Percentiles rank a stretch among this genome's conserved stretches.
Evolutionary conservation across 2,329 filamentous ascomycete species (phyloP).

Genomic region (Scytalidium sp.): DNA sequence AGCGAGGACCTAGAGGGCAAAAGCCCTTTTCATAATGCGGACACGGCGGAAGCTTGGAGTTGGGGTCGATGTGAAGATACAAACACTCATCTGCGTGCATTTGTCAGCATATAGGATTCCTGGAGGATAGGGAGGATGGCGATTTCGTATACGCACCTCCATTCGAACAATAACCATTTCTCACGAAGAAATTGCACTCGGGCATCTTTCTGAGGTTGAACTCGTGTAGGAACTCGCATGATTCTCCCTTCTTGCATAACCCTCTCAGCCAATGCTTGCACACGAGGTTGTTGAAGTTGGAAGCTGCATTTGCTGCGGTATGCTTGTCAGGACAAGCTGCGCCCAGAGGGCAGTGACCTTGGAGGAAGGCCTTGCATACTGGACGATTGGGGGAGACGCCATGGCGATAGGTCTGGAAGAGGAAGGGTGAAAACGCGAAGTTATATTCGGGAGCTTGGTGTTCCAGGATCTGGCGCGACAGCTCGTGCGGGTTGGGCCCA

Average conservation of each 20-base stretch:
- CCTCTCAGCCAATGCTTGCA: constrained; percentile 99
- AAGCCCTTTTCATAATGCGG: constrained; percentile 94
- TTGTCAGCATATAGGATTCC: constrained; percentile 6
- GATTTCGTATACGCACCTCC: constrained; percentile 41
- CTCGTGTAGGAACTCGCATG: constrained; percentile 97
- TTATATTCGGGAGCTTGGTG: constrained; percentile 56
- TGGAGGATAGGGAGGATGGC: background rate
- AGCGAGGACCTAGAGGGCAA: constrained; percentile 84
- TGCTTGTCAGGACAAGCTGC: constrained; percentile 85
- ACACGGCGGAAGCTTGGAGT: constrained; percentile 75
- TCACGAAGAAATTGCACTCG: constrained; percentile 94
- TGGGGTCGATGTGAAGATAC: constrained; percentile 85
- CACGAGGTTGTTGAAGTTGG: constrained; percentile 75
- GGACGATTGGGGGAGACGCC: constrained; percentile 76
- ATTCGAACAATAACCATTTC: constrained; percentile 93
- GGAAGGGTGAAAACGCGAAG: constrained; percentile 85
- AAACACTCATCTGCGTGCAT: constrained; percentile 72
- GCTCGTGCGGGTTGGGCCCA: constrained; percentile 23
- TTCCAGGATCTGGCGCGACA: constrained; percentile 46
- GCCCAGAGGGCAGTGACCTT: constrained; percentile 84
- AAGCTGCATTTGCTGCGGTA: constrained; percentile 33
- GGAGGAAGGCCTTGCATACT: constrained; percentile 80
- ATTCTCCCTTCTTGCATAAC: constrained; percentile 94
- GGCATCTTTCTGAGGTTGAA: constrained; percentile 98
- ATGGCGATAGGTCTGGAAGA: constrained; percentile 79